phyloP scores from a whole-genome alignment of 306 rosid genomes.

The Fragaria vesca region DNA sequence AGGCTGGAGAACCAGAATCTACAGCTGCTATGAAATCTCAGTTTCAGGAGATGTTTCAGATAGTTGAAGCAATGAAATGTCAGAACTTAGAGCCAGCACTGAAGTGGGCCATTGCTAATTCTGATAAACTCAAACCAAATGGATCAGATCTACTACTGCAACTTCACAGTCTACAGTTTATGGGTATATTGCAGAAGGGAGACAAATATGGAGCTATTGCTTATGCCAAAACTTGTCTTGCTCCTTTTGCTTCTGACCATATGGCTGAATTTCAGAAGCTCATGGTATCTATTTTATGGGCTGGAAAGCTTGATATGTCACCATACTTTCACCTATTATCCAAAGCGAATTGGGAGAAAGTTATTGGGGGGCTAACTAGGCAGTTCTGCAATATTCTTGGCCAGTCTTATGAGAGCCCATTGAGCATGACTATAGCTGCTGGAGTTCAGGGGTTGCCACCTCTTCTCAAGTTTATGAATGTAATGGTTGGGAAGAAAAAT shows the following conservation, averaged over 20 bases:
- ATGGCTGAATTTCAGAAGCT: slow-evolving; percentile 75
- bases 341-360: slow-evolving; percentile 63
- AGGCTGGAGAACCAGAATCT: slow-evolving; percentile 61
- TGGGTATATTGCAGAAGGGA: slow-evolving; percentile 62
- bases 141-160: slow-evolving; percentile 71
- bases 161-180: slow-evolving; percentile 72
- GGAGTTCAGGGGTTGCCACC: slow-evolving; percentile 77
- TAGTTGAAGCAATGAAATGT: slow-evolving; percentile 68
- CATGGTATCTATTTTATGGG: slow-evolving; percentile 71
- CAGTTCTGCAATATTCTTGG: slow-evolving; percentile 88
- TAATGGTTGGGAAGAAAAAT: slow-evolving; percentile 83
- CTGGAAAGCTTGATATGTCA: slow-evolving; percentile 75
- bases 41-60: slow-evolving; percentile 75
- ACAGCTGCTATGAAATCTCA: slow-evolving; percentile 55
- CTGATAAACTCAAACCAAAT: slow-evolving; percentile 58
- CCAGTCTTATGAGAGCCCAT: slow-evolving; percentile 75
- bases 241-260: slow-evolving; percentile 55
- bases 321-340: slow-evolving; percentile 64
- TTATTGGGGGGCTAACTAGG: slow-evolving; percentile 66
- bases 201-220: slow-evolving; percentile 60
- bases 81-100: slow-evolving; percentile 78
- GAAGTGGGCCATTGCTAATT: slow-evolving; percentile 64
- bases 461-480: slow-evolving; percentile 73
- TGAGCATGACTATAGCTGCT: slow-evolving; percentile 74
- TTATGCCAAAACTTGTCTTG: slow-evolving; percentile 63